phyloP scores from a whole-genome alignment of 1,284 basidiomycete species.

The Leccinum colubrinum region DNA sequence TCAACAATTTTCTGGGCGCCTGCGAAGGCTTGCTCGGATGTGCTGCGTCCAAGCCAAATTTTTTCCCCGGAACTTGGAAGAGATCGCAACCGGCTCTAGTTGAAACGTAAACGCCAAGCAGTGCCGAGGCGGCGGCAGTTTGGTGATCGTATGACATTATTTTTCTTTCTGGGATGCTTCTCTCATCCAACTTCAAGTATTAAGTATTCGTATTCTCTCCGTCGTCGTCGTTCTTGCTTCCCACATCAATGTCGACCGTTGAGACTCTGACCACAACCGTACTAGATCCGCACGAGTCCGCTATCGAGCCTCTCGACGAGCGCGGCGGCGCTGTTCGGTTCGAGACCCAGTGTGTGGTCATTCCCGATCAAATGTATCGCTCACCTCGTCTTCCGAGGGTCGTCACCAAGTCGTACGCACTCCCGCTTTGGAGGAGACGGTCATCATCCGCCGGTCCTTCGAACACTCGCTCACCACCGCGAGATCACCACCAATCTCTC shows the following conservation, averaged over 20 bases:
- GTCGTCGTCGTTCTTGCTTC: background rate
- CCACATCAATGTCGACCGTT: slow-evolving; percentile 14
- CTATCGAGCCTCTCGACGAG: slow-evolving; percentile 18
- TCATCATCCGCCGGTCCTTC: slow-evolving; percentile 22
- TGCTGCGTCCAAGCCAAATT: background rate
- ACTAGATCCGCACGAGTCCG: background rate
- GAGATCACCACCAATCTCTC: background rate
- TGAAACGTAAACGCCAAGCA: slow-evolving; percentile 1
- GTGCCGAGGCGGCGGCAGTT: slow-evolving; percentile 9
- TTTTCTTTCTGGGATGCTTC: slow-evolving; percentile 4
- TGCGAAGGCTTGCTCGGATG: background rate
- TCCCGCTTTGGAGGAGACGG: slow-evolving; percentile 59
- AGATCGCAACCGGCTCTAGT: background rate
- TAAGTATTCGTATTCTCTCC: background rate
- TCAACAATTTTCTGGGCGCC: background rate
- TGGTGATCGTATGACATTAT: slow-evolving; percentile 21
- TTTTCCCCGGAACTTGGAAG: background rate
- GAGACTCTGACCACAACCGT: background rate
- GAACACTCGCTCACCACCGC: background rate
- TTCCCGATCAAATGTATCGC: slow-evolving; percentile 46
- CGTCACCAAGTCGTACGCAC: slow-evolving; percentile 56
- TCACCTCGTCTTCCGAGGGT: slow-evolving; percentile 43
- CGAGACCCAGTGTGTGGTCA: slow-evolving; percentile 63
- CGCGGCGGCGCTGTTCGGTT: slow-evolving; percentile 51
- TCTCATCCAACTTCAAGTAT: background rate